Evolutionary conservation across 352 stramenopile genomes (phyloP), one percentile per base, ranked within the genome.

Genomic region (Pythium oligandrum): DNA sequence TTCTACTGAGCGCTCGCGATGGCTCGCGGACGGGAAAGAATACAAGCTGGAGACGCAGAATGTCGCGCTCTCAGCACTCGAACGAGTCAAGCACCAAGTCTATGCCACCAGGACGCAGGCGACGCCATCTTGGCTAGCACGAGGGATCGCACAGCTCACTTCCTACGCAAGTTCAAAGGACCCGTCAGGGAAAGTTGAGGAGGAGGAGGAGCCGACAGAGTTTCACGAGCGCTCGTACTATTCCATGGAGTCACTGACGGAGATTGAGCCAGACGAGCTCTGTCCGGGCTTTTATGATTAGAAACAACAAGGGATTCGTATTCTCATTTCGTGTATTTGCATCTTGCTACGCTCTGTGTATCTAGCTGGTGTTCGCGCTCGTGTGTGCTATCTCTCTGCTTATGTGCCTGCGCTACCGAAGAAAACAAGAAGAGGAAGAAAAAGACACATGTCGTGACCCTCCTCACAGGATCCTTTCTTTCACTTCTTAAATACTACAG

Each of bases 191-290:
- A 6, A 33, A n/a, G 34, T 0, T 2, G 2, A 33, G 0, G 59
- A 69, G 0, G 57, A 55, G 0, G 66, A 79, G 1, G 47, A 73
- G 6, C 50, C 69, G 9, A 55, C 64, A 3, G 78, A 89, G 51
- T 78, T 84, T 37, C 68, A 83, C 30, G 72, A 87, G 31, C 65
- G 68, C 26, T 80, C 70, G 46, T 79, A 78, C 50, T 87, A 84
- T 48, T 83, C 75, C 8, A 66, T 86, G 34, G 78, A 87, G 50
- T 81, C 70, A 31, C 49, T 78, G 31, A 83, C 78, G 5, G 40
- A 64, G n/a, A 74, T 83, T 30, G 37, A 55, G 1, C 73, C 78
- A 6, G 75, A 87, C 37, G 66, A 70, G 31, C 53, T 88, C 40
- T 88, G 78, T 48, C 73, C 67, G 6, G 34, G 64, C 11, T 88